Percentiles rank a stretch among this genome's conserved stretches.
These are phyloP conservation scores for Lecanoromycetidae sp. DNA, from an alignment of 2,329 filamentous ascomycete genomes.

Conservation along the genomic window DNA sequence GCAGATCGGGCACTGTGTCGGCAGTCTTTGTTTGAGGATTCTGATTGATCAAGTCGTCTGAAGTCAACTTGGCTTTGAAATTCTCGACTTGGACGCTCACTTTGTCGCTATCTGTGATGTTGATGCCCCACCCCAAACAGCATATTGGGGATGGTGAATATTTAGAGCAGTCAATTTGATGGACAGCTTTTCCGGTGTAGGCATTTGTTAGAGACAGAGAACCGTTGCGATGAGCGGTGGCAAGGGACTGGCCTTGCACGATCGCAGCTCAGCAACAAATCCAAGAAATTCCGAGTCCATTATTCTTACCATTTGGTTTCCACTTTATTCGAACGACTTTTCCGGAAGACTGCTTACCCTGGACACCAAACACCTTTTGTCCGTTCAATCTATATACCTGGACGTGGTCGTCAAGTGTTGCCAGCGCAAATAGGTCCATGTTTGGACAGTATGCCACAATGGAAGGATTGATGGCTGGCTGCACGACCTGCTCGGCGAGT, in stretches of 20 bases:
- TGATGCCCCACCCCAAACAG: constrained; percentile 43
- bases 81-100: constrained; percentile 28
- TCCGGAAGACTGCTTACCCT: constrained; percentile 25
- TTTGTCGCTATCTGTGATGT: constrained; percentile 41
- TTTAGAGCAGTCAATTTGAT: constrained; percentile 35
- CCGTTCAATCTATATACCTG: constrained; percentile 68
- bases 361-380: constrained; percentile 50
- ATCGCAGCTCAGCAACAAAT: neutral
- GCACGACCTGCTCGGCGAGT: constrained; percentile 31
- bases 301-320: constrained; percentile 54
- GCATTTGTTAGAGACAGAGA: constrained; percentile 63
- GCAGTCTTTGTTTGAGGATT: constrained; percentile 25
- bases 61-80: constrained; percentile 25
- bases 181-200: constrained; percentile 69
- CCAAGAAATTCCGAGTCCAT: neutral
- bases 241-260: constrained; percentile 51
- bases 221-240: constrained; percentile 74
- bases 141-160: constrained; percentile 25
- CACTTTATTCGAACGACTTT: constrained; percentile 42
- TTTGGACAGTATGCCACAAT: constrained; percentile 67
- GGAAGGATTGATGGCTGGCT: constrained; percentile 32
- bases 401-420: constrained; percentile 55
- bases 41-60: constrained; percentile 33
- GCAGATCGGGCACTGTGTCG: constrained; percentile 44
- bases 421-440: constrained; percentile 70